Evolutionary conservation across 2,329 filamentous ascomycete genomes (phyloP), one percentile per base, ranked within the genome.

Genomic region (Chaetomiaceae sp.): DNA sequence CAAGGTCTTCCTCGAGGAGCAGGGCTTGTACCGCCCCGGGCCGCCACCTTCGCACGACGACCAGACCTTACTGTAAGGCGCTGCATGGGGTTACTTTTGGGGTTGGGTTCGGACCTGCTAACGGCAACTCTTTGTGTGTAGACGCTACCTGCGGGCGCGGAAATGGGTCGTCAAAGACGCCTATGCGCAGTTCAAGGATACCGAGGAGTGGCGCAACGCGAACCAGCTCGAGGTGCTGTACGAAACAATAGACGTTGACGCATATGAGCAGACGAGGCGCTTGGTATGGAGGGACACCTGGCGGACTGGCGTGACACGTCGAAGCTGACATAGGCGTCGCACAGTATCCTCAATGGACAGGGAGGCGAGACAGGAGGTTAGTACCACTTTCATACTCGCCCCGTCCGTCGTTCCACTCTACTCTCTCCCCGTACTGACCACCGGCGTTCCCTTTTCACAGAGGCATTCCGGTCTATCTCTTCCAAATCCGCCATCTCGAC

Each of bases 261-360:
- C 88, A 46, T 96, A 90, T 63, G 88, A 95, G 66, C 75, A 85
- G 60, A 85, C 86, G 51, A 76, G 85, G 47, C 75, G 80, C 56
- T 74, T 96, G 71, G 87, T 91, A 67, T 8, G 51, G 35, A 2
- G 11, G 24, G 6, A n/a, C 15, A 9, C 2, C 14, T 6, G 34
- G 6, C 11, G 12, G 37, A 15, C 18, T 9, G 0, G 29, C 8
- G 7, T 7, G 14, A 6, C 12, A 32, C 29, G n/a, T 32, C 29
- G 29, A 12, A 18, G 14, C 44, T 55, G 43, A 53, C 46, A 22
- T 32, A n/a, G 15, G 4, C 8, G 14, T 4, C 3, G 2, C 29
- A 47, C 59, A 90, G 85, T 95, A 95, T 62, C 89, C 90, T 19
- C 88, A 95, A 79, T 96, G 89, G 86, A 94, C 88, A 17, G 91